Evolutionary conservation across 192 early-diverging fungal genomes (phyloP), one percentile per base, ranked within the genome.

Genomic region (Coemansia javaensis): DNA sequence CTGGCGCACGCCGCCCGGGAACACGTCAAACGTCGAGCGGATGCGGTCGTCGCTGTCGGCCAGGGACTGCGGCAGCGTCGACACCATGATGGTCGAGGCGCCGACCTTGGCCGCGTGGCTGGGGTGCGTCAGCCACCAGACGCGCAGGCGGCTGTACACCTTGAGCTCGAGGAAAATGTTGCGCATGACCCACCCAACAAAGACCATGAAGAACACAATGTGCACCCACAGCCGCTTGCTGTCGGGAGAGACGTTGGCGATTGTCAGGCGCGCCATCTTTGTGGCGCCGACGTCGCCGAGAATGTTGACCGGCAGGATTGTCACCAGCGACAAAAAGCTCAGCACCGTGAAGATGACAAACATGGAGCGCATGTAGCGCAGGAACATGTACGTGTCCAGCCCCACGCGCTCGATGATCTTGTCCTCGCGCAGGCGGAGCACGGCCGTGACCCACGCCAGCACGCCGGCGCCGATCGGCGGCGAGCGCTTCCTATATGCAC

Each of bases 351-450:
- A 95, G 7, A 90, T 61, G 3, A 81, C 59, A 40, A 85, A 79
- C 44, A 82, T 78, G 41, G 85, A 75, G 23, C 83, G 78, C 40
- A 88, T 79, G 57, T 85, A 87, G 38, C 82, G 80, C 35, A 95
- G 44, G 40, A 86, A 81, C 78, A 90, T 87, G 64, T 83, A 95
- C 9, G 85, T 77, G 59, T 93, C 90, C 16, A 89, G 74, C 0
- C 87, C 85, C 11, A 81, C 78, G 2, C 72, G 77, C 10, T 53
- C 45, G 22, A 86, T 78, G 7, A 88, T 59, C 6, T 75, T 62
- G 9, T 75, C 76, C 40, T 88, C 82, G 18, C 53, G 53, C 39
- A 75, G 64, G 16, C 43, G 52, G n/a, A 88, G 58, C 23, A 79
- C 49, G 1, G 77, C 59, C 11, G 54, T 49, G 42, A 90, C 50